Conservation (phyloP, 83 land plant genomes). For the Picea abies region DNA sequence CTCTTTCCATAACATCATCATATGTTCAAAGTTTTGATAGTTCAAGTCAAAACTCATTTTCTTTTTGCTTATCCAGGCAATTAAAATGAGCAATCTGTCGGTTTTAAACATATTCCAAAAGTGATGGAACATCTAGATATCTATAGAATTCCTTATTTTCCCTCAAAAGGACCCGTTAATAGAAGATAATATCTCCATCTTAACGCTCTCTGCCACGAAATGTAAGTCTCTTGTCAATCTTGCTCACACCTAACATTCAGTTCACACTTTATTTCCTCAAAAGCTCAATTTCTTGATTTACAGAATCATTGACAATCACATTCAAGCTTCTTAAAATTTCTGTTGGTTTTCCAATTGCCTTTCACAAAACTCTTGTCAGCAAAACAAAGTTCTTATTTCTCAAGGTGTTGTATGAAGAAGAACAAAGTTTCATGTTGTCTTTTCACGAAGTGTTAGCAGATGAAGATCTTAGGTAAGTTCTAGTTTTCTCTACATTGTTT, state of each 20-base stretch:
- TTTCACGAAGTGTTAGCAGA: constrained; percentile 70
- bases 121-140: constrained; percentile 93
- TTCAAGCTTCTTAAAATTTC: constrained; percentile 80
- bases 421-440: no score
- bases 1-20: constrained; percentile 94
- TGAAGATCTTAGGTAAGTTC: constrained; percentile 71
- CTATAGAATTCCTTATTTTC: constrained; percentile 63
- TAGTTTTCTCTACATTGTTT: constrained; percentile 89
- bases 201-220: constrained; percentile 90
- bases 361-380: constrained; percentile 89
- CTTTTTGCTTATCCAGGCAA: no score
- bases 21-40: no score
- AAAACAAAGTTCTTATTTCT: constrained; percentile 88
- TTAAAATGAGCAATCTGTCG: no score
- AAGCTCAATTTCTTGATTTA: constrained; percentile 85
- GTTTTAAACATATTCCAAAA: no score
- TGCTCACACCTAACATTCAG: constrained; percentile 98
- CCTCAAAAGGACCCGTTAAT: constrained; percentile 57
- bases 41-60: no score
- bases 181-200: constrained; percentile 98
- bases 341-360: constrained; percentile 67
- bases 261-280: constrained; percentile 99
- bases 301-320: constrained; percentile 88
- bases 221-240: constrained; percentile 70
- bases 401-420: no score